Base-by-base conservation (phyloP, 805 yeast genomes). In the Hanseniaspora guilliermondii region DNA sequence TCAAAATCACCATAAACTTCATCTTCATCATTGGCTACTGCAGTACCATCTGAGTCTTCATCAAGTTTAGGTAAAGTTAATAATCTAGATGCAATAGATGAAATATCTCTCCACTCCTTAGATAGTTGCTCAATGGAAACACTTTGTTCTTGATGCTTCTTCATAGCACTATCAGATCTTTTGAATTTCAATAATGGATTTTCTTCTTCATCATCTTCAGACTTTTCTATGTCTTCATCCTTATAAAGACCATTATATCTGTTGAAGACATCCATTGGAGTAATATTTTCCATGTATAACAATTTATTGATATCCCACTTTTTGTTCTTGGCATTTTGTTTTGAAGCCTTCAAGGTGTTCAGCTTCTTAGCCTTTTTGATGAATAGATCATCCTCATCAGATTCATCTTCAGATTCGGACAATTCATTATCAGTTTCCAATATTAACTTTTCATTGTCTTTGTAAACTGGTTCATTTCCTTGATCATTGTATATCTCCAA, bases 251-350 rank as follows among this genome's bases (percentile, higher is more conserved):
- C 73, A 59, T 68, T 78, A 94, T 94, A 86, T 67, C 89, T 76
- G 40, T 70, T 71, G 47, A 87, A 72, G 35, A 77, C 93, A 58
- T 84, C 93, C 0, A 70, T 73, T 0, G 97, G 89, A 12, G 80
- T 78, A 41, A 87, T 73, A 60, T 86, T 83, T 56, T 83, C 80
- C 78, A 85, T 75, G 66, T 93, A 91, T 4, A 93, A 71, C 55
- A 91, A 70, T 63, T 85, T 86, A 60, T 83, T 81, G 58, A 91
- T 78, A 66, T 91, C 86, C 89, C 94, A 86, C 56, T 71, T 73
- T 68, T 73, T 77, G 61, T 70, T 73, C 45, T 59, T 61, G 64
- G 68, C 71, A 9, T 9, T 27, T 3, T 41, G 49, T 56, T 69
- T 64, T 5, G 76, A 59, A n/a, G 83, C 77, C 35, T 54, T 42